Evolutionary conservation across 805 yeast species (phyloP), one percentile per base, ranked within the genome.

Genomic region (Saccharomycopsis oosterbeekiorum): DNA sequence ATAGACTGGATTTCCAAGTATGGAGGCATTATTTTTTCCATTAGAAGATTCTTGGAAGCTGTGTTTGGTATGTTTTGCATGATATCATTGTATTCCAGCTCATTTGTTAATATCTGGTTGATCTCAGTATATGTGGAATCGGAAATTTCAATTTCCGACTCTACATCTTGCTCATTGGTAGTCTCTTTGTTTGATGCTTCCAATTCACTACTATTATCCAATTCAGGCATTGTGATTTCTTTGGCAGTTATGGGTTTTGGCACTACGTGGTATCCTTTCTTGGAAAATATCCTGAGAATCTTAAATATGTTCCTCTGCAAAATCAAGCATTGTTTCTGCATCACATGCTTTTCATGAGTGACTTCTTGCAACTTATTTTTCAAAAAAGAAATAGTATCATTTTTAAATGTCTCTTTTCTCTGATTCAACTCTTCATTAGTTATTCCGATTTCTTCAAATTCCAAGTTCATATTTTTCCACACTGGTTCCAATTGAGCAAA

Each of bases 61-160:
- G 57, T 53, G 26, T 63, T 62, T 15, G 65, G 62, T 1, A 63
- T 53, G 9, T 55, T 50, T 36, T 41, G 58, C 62, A 63, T 63
- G 4, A 63, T 61, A 50, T 63, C 65, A 6, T 69, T 67, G 62
- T 69, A 70, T 56, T 74, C 75, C 5, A 69, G 70, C 17, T 67
- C 65, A 6, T 67, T 65, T 3, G 71, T 57, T 51, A 63, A 56
- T 21, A 61, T 63, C 21, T 61, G 62, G 29, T 63, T 61, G 19
- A 63, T 63, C 34, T 63, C 65, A n/a, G 65, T 61, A 47, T 61
- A 63, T 10, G 64, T 63, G 11, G 59, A 62, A 10, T 63, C 65
- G 10, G 62, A 56, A 6, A 63, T 60, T 36, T 61, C 64, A 3
- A 29, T 26, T 11, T 19, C 40, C 2, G 29, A 61, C n/a, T 39